Base-by-base conservation (phyloP, 164 flowering plant genomes). In the Tetracentron sinense region DNA sequence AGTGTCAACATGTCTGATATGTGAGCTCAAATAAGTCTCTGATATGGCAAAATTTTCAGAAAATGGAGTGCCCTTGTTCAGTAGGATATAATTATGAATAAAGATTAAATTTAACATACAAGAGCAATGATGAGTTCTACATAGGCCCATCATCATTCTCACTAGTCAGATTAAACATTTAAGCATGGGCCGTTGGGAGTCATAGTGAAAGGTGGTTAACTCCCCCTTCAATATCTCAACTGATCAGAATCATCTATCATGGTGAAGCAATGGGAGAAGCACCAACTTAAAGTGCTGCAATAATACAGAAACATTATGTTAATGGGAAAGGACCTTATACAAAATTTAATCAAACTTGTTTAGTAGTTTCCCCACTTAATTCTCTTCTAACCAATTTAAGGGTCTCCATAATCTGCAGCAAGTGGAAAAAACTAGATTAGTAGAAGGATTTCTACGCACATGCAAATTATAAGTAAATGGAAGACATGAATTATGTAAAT, bases 361-460 rank as follows among this genome's bases (percentile, higher is more conserved):
- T 83, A 2, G 47, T 54, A 44, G 78, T 64, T 57, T 79, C 92
- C 61, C 85, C 90, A 52, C 73, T 78, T 67, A 92, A 54, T 73
- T 89, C 96, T 72, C 85, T 81, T 71, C 64, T 84, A 47, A 92
- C 81, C 61, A 89, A 74, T 84, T 82, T 78, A 64, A 89, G 82
- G 59, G 76, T 80, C 73, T 92, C 98, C 66, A 83, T 78, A 26
- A 92, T 67, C 98, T 92, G 83, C 58, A 65, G 60, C n/a, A 59
- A 42, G 42, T 17, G 48, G 25, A 1, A 29, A 54, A 26, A 68
- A 25, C 33, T 21, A 6, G 48, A 51, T 42, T n/a, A 38, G 30
- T 31, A 49, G 56, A 19, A 14, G 28, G 38, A 38, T 31, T 19
- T 46, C 61, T 27, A 55, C 46, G 27, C 19, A 27, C 33, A 26